Evolutionary conservation across 2,329 filamentous ascomycete genomes (phyloP).

Genomic region (Xylaria sp.): DNA sequence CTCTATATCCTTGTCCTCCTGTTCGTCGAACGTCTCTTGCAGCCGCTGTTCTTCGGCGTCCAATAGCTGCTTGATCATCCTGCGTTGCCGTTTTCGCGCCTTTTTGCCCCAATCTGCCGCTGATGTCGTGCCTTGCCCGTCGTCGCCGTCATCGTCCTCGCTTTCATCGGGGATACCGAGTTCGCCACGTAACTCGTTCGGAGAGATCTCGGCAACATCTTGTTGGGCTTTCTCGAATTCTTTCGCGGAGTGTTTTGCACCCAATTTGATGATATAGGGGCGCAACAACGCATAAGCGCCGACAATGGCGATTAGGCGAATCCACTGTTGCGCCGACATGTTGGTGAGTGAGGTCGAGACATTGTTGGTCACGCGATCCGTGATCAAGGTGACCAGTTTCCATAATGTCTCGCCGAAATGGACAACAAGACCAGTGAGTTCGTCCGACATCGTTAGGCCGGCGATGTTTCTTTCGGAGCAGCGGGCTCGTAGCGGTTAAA

Average conservation of each 20-base stretch:
- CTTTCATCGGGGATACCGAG: constrained; percentile 63
- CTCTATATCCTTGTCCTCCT: constrained; percentile 79
- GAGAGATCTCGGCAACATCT: constrained; percentile 64
- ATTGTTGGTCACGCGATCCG: constrained; percentile 58
- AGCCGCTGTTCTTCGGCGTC: constrained; percentile 69
- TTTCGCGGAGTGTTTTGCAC: constrained; percentile 70
- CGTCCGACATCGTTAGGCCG: constrained; percentile 43
- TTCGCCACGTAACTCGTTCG: constrained; percentile 71
- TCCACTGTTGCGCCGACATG: constrained; percentile 64
- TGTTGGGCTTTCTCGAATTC: constrained; percentile 70
- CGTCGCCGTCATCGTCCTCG: constrained; percentile 61
- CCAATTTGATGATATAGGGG: constrained; percentile 76
- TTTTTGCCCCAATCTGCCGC: constrained; percentile 74
- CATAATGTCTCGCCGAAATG: constrained; percentile 46
- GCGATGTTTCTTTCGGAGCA: constrained; percentile 19
- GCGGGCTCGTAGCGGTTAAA: not conserved
- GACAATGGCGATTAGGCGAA: constrained; percentile 77
- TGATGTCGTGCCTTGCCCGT: constrained; percentile 56
- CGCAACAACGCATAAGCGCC: constrained; percentile 78
- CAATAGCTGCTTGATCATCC: constrained; percentile 71
- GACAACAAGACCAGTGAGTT: constrained; percentile 46
- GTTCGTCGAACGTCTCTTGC: constrained; percentile 65
- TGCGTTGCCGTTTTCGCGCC: constrained; percentile 74
- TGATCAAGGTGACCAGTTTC: constrained; percentile 44
- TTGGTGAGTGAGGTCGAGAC: constrained; percentile 58